Base-by-base conservation (phyloP, 805 yeast species). In the Kluyveromyces wickerhamii region DNA sequence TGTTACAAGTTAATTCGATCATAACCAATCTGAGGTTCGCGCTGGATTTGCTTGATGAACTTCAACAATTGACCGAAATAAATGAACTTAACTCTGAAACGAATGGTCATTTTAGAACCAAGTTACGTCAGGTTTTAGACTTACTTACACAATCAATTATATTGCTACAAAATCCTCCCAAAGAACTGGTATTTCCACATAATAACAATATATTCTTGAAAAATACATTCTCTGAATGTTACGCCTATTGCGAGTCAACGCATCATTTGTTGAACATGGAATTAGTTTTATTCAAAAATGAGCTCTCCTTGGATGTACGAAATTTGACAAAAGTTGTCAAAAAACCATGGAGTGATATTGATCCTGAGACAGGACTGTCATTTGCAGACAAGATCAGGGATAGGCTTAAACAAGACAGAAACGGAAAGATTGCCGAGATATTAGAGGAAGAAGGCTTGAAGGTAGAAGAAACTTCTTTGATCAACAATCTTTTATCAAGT, bases 271-370 rank as follows among this genome's bases (percentile, higher is more conserved):
- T 77, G 4, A 60, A 78, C 2, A 49, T 79, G 27, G 89, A 81
- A 46, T 45, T 79, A 18, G 71, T 71, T 35, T 57, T 79, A 15
- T 65, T 69, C 41, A 79, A 75, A 51, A 75, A 79, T 14, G 87
- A 81, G 46, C 51, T 79, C 3, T 65, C 78, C 16, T 54, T 79
- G 5, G 87, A 79, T 35, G 56, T 78, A 37, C 71, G 74, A 47
- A 67, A 68, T 34, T 49, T 79, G 23, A 62, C 58, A 21, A 57
- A 57, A 15, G 67, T 79, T 7, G 65, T 65, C 0, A 74, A 70
- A 40, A 63, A 61, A 38, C 88, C 88, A 1, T 81, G 88, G 88
- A 59, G 70, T 39, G 58, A 65, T 4, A 66, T 77, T 5, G 70
- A 75, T 37, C 57, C 59, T 6, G 35, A 48, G 4, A 48, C 54